Evolutionary conservation across 257 asterid genomes (phyloP).

Genomic region (Solanum tarapatanum): DNA sequence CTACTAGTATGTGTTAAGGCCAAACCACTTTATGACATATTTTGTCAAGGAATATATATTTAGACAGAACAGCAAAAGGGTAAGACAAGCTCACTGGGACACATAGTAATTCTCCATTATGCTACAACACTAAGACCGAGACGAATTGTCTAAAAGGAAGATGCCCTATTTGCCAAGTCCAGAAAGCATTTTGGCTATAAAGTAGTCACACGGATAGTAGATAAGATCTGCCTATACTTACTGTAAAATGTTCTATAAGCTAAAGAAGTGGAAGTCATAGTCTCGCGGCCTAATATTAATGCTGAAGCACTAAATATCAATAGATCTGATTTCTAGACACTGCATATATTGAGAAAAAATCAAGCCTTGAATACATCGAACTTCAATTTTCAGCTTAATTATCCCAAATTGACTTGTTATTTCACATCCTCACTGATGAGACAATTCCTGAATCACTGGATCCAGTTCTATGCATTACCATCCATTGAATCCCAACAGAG

Average conservation of each 20-base stretch:
- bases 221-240: not conserved
- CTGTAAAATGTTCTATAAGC: not conserved
- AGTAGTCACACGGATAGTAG: not conserved
- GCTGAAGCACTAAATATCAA: not conserved
- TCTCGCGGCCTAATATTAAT: not conserved
- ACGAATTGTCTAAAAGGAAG: not conserved
- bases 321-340: not conserved
- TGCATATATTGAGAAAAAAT: not conserved
- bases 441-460: not conserved
- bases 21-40: not conserved
- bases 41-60: not conserved
- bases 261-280: not conserved
- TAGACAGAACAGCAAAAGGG: not conserved
- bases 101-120: not conserved
- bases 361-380: not conserved
- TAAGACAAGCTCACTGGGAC: not conserved
- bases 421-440: not conserved
- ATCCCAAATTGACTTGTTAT: not conserved
- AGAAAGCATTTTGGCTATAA: not conserved
- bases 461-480: not conserved
- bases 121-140: not conserved
- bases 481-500: not conserved
- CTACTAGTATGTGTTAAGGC: not conserved
- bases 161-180: not conserved
- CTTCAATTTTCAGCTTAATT: not conserved